Conservation (phyloP, 805 yeast species). For the Cephaloascus albidus region DNA sequence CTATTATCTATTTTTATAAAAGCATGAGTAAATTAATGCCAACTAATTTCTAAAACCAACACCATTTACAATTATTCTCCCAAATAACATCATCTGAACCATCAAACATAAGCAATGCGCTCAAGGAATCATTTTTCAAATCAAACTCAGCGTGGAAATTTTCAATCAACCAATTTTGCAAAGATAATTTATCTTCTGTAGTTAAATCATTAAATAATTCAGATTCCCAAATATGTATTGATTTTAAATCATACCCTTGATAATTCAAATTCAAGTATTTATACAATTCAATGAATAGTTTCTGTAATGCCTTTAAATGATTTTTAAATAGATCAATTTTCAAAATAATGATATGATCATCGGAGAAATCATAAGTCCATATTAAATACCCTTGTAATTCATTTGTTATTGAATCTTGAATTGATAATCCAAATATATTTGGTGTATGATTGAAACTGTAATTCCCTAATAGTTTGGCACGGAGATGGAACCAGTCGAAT, state of each 20-base stretch:
- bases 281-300: neutral
- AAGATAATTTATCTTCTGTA: neutral
- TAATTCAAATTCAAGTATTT: neutral
- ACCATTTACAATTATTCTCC: neutral
- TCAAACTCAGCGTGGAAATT: neutral
- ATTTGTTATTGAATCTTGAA: constrained; percentile 9
- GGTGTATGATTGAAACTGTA: constrained; percentile 17
- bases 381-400: constrained; percentile 19
- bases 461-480: constrained; percentile 21
- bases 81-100: neutral
- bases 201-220: neutral
- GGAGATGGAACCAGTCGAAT: constrained; percentile 32
- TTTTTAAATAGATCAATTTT: constrained; percentile 11
- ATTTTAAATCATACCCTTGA: neutral
- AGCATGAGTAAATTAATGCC: too few species aligned
- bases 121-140: neutral
- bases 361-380: constrained; percentile 30
- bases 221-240: neutral
- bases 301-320: neutral
- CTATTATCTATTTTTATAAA: too few species aligned
- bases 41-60: neutral
- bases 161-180: neutral
- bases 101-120: neutral
- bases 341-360: constrained; percentile 17
- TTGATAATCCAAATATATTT: constrained; percentile 19